Evolutionary conservation across 257 asterid genomes (phyloP), one percentile per base, ranked within the genome.

Genomic region (Jacaranda mimosifolia): DNA sequence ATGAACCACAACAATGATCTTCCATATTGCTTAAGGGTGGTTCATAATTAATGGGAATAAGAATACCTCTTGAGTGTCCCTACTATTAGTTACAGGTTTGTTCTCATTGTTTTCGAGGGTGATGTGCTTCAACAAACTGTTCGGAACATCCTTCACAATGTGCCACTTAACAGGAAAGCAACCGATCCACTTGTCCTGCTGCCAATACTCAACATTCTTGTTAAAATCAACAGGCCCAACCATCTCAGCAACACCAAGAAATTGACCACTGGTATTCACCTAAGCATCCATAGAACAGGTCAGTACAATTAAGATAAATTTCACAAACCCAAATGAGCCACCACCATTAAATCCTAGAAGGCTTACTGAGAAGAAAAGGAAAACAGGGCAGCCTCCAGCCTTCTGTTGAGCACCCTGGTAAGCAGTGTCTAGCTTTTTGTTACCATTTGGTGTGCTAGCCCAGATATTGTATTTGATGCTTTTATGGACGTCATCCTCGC

Each of bases 91-190:
- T 13, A 89, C 91, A 32, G 94, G 91, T 49, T 83, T 88, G 84
- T 85, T 87, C 77, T 90, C 96, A 45, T 90, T 90, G 55, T 89
- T 84, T 58, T 87, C 91, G 1, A 90, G 91, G 15, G 78, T 89
- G n/a, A 90, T 85, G 58, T 87, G 96, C 83, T 86, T 83, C 81
- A 89, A 79, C 57, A 84, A 73, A 51, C 83, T 87, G 78, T 87
- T 89, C 0, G 97, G 92, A 0, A 91, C 83, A 77, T 91, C 97
- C 78, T 91, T 92, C 72, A 92, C 90, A 55, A 88, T 81, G 78
- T 92, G 91, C 94, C 97, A 90, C 88, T 89, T 90, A 2, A 92
- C 91, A 45, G 92, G 90, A 81, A 90, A 92, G 79, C 92, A 90
- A 19, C 96, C 94, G 49, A 82, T 84, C 97, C 96, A 90, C 80